Conservation (phyloP, 106 monocot genomes). For the Ottelia alismoides region DNA sequence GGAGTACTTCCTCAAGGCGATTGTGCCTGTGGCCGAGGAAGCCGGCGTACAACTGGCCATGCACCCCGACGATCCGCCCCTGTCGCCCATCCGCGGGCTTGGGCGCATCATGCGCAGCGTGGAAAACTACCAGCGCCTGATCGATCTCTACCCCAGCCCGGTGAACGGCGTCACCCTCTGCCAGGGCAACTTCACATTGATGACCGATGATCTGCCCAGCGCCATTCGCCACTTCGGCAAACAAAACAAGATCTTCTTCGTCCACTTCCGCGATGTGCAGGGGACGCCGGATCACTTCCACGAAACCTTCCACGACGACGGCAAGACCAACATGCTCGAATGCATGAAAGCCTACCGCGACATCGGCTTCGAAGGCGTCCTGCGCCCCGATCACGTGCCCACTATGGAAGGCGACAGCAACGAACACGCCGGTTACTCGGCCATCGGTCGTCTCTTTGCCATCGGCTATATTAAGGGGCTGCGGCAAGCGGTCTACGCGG, state of each 20-base stretch:
- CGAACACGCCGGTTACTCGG: too few relatives aligned
- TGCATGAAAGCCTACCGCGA: background rate
- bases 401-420: too few relatives aligned
- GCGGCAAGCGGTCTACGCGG: too few relatives aligned
- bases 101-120: background rate
- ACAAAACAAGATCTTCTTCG: background rate
- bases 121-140: background rate
- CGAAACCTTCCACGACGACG: background rate
- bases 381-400: too few relatives aligned
- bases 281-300: background rate
- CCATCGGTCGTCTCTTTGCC: too few relatives aligned
- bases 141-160: background rate
- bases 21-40: background rate
- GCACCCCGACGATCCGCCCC: background rate
- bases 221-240: too few relatives aligned
- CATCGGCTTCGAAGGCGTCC: too few relatives aligned
- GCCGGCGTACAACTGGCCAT: background rate
- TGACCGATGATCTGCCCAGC: background rate
- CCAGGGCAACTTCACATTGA: background rate
- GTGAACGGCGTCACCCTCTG: background rate
- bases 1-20: background rate
- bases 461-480: too few relatives aligned
- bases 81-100: too few relatives aligned
- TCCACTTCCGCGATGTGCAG: background rate
- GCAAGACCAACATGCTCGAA: background rate